Evolutionary conservation across 2,329 filamentous ascomycete genomes (phyloP).

Genomic region (Claviceps capensis): DNA sequence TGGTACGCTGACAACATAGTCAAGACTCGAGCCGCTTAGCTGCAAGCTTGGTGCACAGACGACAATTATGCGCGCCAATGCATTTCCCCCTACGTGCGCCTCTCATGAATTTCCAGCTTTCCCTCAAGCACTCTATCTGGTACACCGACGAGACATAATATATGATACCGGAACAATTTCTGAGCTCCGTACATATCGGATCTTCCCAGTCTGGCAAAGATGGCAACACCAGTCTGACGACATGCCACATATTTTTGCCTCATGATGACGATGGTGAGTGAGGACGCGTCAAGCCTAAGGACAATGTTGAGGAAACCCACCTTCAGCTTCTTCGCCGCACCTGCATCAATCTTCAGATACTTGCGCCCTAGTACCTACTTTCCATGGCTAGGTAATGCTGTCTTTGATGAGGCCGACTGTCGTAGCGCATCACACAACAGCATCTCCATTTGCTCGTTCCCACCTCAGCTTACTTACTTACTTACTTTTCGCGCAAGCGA

Average conservation of each 20-base stretch:
- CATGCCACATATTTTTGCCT: constrained; percentile 15
- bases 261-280: constrained; percentile 20
- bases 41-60: constrained; percentile 12
- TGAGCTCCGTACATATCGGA: neutral
- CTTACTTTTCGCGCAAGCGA: constrained; percentile 20
- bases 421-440: neutral
- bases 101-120: too few relatives aligned
- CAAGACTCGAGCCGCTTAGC: constrained; percentile 23
- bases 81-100: too few relatives aligned
- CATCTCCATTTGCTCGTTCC: constrained; percentile 13
- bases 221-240: constrained; percentile 17
- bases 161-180: too few relatives aligned
- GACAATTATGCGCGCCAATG: too few relatives aligned
- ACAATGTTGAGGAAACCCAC: constrained; percentile 16
- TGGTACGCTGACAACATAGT: constrained; percentile 19
- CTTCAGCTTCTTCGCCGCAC: constrained; percentile 17
- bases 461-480: constrained; percentile 19
- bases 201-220: constrained; percentile 5
- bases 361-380: constrained; percentile 7
- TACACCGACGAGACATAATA: too few relatives aligned
- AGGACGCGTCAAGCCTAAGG: constrained; percentile 12
- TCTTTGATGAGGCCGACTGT: constrained; percentile 6
- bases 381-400: constrained; percentile 9
- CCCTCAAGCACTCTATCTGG: too few relatives aligned
- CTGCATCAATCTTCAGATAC: constrained; percentile 10